Evolutionary conservation across 1,284 basidiomycete species (phyloP).

Genomic region (Ganoderma lucidum): DNA sequence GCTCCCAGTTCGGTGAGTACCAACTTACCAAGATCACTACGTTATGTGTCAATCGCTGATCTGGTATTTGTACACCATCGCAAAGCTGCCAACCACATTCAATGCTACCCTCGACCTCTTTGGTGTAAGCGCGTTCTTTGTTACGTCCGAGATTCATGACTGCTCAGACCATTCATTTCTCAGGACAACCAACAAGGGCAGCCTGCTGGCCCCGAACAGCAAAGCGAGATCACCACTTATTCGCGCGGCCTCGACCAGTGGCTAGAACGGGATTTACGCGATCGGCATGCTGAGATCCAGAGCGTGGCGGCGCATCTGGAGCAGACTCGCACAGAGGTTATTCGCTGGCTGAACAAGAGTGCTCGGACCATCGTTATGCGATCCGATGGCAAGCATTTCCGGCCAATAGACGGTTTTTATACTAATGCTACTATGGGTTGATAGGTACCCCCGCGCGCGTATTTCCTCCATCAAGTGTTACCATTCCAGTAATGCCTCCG

Average conservation of each 20-base stretch:
- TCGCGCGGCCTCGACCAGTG: slow-evolving; percentile 75
- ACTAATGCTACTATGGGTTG: neutral
- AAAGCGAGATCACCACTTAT: slow-evolving; percentile 79
- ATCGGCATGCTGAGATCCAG: slow-evolving; percentile 73
- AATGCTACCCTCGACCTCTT: slow-evolving; percentile 62
- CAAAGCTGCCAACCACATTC: slow-evolving; percentile 64
- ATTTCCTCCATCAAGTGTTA: no score
- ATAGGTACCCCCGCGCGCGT: neutral
- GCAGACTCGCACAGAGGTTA: slow-evolving; percentile 52
- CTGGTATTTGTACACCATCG: slow-evolving; percentile 51
- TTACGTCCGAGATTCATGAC: slow-evolving; percentile 1
- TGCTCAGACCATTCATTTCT: slow-evolving; percentile 5
- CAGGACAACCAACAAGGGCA: slow-evolving; percentile 80
- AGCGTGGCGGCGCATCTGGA: slow-evolving; percentile 70
- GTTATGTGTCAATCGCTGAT: neutral
- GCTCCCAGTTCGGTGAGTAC: slow-evolving; percentile 37
- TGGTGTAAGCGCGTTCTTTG: slow-evolving; percentile 51
- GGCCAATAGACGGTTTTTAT: neutral
- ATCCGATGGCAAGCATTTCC: slow-evolving; percentile 23
- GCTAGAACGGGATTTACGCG: slow-evolving; percentile 75
- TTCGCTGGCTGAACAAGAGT: slow-evolving; percentile 51
- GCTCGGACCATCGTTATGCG: slow-evolving; percentile 28
- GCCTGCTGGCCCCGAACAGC: slow-evolving; percentile 79
- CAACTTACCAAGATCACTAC: slow-evolving; percentile 33
- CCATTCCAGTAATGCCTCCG: no score